Evolutionary conservation across 2,329 filamentous ascomycete genomes (phyloP).

Genomic region (Aspergillus versicolor): DNA sequence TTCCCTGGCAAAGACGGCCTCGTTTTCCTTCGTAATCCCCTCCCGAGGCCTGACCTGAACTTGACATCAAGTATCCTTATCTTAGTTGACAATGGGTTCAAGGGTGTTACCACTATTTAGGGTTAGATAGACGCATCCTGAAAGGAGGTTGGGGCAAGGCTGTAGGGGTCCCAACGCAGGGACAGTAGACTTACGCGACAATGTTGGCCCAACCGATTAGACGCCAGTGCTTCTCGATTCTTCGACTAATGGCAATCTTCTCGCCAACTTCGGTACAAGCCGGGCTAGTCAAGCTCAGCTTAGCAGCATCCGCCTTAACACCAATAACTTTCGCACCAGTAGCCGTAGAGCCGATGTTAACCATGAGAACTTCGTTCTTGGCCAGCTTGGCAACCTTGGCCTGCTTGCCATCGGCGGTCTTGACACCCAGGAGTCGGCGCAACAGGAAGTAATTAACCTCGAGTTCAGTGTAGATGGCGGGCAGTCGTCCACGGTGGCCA

Average conservation of each 20-base stretch:
- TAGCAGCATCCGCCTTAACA: slow-evolving; percentile 96
- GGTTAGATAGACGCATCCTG: slow-evolving; percentile 10
- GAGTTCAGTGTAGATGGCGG: slow-evolving; percentile 96
- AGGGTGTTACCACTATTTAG: slow-evolving; percentile 46
- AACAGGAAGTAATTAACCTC: slow-evolving; percentile 99
- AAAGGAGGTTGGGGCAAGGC: background rate
- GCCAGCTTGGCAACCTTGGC: slow-evolving; percentile 97
- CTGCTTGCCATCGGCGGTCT: slow-evolving; percentile 97
- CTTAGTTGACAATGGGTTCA: slow-evolving; percentile 44
- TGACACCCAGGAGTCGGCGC: slow-evolving; percentile 89
- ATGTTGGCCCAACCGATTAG: slow-evolving; percentile 89
- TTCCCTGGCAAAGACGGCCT: slow-evolving; percentile 19
- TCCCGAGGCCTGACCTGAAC: slow-evolving; percentile 15
- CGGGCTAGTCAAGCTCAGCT: slow-evolving; percentile 86
- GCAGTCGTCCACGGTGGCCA: slow-evolving; percentile 87
- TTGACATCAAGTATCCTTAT: slow-evolving; percentile 13
- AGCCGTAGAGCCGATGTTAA: slow-evolving; percentile 97
- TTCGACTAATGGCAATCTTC: slow-evolving; percentile 92
- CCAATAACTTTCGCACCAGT: slow-evolving; percentile 96
- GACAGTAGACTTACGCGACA: slow-evolving; percentile 49
- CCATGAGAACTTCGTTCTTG: slow-evolving; percentile 99
- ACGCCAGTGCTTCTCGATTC: slow-evolving; percentile 99
- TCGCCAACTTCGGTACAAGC: slow-evolving; percentile 97
- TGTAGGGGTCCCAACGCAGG: background rate
- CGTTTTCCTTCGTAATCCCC: slow-evolving; percentile 15